A percentile compares a stretch with the other conserved stretches of the same genome.
Conservation (phyloP, 2,329 filamentous ascomycete genomes). For the Sclerotinia nivalis region DNA sequence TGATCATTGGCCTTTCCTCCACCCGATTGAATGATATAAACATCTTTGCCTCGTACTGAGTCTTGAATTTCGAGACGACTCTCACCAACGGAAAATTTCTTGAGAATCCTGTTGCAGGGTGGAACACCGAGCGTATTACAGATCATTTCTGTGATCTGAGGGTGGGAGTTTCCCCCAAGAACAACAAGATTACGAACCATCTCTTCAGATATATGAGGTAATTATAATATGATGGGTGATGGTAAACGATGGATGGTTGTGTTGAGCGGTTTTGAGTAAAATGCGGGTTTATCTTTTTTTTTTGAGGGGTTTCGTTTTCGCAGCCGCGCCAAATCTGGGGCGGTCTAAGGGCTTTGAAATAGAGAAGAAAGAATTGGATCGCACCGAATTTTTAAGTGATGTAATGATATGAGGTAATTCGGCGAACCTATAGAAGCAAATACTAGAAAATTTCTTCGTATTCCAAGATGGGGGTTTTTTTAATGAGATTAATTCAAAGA, state of each 20-base stretch:
- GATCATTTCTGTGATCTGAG: conserved; percentile 80
- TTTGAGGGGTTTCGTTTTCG: background rate
- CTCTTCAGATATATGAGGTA: conserved; percentile 21
- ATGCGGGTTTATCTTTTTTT: conserved; percentile 31
- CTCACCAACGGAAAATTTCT: conserved; percentile 94
- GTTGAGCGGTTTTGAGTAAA: conserved; percentile 19
- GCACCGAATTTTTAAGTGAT: background rate
- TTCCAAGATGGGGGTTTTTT: background rate
- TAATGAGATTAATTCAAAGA: background rate
- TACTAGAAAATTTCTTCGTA: background rate
- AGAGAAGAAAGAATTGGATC: conserved; percentile 7
- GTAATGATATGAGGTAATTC: background rate
- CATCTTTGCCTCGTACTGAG: conserved; percentile 96
- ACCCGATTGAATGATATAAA: conserved; percentile 96
- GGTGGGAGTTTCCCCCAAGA: conserved; percentile 90
- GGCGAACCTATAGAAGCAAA: background rate
- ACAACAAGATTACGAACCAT: conserved; percentile 97
- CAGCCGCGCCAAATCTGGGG: conserved; percentile 14
- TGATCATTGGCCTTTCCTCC: conserved; percentile 94
- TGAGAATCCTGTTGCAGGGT: conserved; percentile 78
- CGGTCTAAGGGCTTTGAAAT: conserved; percentile 14
- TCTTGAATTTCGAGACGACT: conserved; percentile 94
- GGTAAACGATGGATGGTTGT: background rate
- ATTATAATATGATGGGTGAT: conserved; percentile 8
- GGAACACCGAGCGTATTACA: conserved; percentile 87